Percentiles rank a stretch among this genome's conserved stretches.
Evolutionary conservation across 352 stramenopile genomes (phyloP).

Genomic region (Peronospora farinosa): DNA sequence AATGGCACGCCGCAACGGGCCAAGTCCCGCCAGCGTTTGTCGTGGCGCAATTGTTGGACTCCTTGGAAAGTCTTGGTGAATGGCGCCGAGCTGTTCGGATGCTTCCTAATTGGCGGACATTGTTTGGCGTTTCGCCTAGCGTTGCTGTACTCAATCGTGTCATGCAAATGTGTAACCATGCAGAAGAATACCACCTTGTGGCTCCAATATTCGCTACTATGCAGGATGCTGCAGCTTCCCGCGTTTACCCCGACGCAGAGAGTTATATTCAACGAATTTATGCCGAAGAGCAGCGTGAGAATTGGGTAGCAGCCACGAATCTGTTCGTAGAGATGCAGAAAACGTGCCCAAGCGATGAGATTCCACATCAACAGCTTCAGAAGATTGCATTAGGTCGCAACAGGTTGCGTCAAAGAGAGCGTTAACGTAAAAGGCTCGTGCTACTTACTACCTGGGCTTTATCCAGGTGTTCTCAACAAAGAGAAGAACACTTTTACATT

Average conservation of each 20-base stretch:
- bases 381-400: constrained; percentile 67
- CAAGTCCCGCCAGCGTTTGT: constrained; percentile 25
- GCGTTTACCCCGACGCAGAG: constrained; percentile 39
- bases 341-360: constrained; percentile 43
- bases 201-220: constrained; percentile 69
- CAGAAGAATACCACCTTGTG: constrained; percentile 39
- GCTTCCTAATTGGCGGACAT: constrained; percentile 35
- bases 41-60: constrained; percentile 41
- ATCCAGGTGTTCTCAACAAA: not conserved
- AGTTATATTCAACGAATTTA: constrained; percentile 77
- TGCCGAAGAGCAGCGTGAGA: constrained; percentile 51
- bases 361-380: constrained; percentile 39
- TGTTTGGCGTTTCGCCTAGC: constrained; percentile 41
- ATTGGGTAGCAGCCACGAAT: constrained; percentile 62
- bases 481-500: constrained; percentile 6
- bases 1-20: constrained; percentile 30
- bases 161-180: constrained; percentile 65
- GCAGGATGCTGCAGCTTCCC: constrained; percentile 42
- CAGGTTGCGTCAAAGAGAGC: constrained; percentile 30
- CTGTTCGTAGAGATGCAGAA: constrained; percentile 75
- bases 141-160: constrained; percentile 45
- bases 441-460: not conserved
- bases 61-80: constrained; percentile 37
- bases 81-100: constrained; percentile 46
- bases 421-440: constrained; percentile 11